These are phyloP conservation scores for Priceomyces melissophilus DNA, from an alignment of 805 yeast species.

Conservation along the genomic window DNA sequence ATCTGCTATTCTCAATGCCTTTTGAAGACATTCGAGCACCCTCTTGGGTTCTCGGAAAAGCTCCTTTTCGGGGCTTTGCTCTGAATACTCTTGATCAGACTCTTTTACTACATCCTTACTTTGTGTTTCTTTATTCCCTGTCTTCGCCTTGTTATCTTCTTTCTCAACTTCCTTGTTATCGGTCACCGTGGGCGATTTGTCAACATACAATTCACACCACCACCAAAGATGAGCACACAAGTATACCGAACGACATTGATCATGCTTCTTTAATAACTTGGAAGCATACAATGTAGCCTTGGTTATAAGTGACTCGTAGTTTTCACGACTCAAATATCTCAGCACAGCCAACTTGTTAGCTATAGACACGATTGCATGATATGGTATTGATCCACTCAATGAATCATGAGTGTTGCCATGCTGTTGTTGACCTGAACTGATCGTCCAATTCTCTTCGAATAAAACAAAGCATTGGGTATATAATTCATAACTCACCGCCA, in stretches of 20 bases:
- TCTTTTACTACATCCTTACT: slow-evolving; percentile 19
- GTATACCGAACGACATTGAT: slow-evolving; percentile 90
- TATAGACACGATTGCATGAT: slow-evolving; percentile 45
- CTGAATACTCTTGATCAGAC: slow-evolving; percentile 43
- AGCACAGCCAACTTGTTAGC: slow-evolving; percentile 43
- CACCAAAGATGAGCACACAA: slow-evolving; percentile 91
- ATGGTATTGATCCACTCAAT: slow-evolving; percentile 47
- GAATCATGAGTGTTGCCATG: slow-evolving; percentile 33
- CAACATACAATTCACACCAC: slow-evolving; percentile 61
- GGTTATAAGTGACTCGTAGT: slow-evolving; percentile 78
- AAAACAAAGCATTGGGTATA: slow-evolving; percentile 83
- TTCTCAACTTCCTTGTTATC: slow-evolving; percentile 15
- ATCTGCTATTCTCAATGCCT: slow-evolving; percentile 86
- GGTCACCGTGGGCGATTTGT: slow-evolving; percentile 24
- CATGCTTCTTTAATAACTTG: slow-evolving; percentile 83
- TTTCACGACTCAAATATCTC: slow-evolving; percentile 53
- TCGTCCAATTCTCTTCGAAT: slow-evolving; percentile 60
- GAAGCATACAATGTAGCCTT: slow-evolving; percentile 86
- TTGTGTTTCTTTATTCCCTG: slow-evolving; percentile 3
- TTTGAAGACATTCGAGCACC: slow-evolving; percentile 86
- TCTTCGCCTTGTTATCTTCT: slow-evolving; percentile 8
- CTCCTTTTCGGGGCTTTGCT: slow-evolving; percentile 18
- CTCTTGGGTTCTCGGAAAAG: slow-evolving; percentile 55
- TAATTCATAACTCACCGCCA: slow-evolving; percentile 80
- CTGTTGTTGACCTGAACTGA: slow-evolving; percentile 14